Conservation (phyloP, 352 stramenopile genomes). For the Blastocystis sp. region DNA sequence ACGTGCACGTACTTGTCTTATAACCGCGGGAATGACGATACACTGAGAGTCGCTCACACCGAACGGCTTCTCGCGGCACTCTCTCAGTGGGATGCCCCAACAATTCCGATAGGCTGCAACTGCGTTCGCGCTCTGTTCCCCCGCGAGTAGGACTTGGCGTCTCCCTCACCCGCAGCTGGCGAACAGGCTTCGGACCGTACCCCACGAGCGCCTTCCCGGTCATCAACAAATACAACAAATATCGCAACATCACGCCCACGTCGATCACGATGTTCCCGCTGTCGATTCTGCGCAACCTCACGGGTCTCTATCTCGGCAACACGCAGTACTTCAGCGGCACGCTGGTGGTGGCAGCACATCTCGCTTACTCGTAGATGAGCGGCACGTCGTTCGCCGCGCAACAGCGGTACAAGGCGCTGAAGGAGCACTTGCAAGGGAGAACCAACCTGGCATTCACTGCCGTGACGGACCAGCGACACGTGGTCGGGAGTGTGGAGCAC, state of each 20-base stretch:
- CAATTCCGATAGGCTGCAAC: conserved; percentile 62
- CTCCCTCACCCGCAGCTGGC: background rate
- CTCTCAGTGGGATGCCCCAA: background rate
- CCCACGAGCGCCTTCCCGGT: background rate
- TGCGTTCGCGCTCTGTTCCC: conserved; percentile 49
- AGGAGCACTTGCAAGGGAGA: background rate
- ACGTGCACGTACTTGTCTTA: conserved; percentile 22
- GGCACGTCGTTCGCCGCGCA: background rate
- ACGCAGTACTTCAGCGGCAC: conserved; percentile 15
- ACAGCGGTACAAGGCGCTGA: background rate
- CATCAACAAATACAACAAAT: conserved; percentile 55
- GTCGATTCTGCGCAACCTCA: conserved; percentile 32
- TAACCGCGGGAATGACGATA: background rate
- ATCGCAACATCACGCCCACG: conserved; percentile 61
- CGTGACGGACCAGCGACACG: background rate
- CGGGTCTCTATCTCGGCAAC: conserved; percentile 33
- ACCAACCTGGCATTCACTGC: background rate
- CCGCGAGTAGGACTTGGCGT: background rate
- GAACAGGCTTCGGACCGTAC: conserved; percentile 48
- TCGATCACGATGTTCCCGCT: conserved; percentile 56
- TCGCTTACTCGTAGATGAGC: background rate
- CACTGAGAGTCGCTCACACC: background rate
- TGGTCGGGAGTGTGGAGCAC: background rate
- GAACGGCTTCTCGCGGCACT: background rate
- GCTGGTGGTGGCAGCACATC: background rate